These are phyloP conservation scores for Hyphopichia fennica DNA, from an alignment of 1,139 yeast genomes.

Conservation along the genomic window DNA sequence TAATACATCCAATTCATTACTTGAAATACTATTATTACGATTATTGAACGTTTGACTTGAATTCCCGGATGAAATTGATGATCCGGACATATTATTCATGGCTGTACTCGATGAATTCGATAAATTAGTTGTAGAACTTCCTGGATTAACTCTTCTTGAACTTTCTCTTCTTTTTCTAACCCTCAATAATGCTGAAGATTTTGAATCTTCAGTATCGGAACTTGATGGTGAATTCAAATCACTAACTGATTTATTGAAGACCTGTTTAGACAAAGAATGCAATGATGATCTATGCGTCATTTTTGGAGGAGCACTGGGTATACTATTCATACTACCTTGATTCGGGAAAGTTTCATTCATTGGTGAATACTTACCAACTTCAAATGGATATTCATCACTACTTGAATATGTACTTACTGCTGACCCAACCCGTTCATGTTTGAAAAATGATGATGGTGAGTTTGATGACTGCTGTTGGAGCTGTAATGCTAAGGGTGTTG, in stretches of 20 bases:
- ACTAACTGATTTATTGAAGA: constrained; percentile 20
- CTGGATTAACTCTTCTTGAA: constrained; percentile 27
- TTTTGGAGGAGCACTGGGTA: background rate
- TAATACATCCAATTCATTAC: constrained; percentile 58
- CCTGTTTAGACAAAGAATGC: constrained; percentile 28
- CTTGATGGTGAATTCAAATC: constrained; percentile 61
- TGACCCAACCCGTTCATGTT: constrained; percentile 35
- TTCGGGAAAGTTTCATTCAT: constrained; percentile 9
- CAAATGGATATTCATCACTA: constrained; percentile 39
- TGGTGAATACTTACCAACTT: constrained; percentile 14
- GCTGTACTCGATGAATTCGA: background rate
- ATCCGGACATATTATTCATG: background rate
- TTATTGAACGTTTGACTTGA: constrained; percentile 1
- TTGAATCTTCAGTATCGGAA: constrained; percentile 68
- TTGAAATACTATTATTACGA: constrained; percentile 6
- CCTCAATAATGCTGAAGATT: constrained; percentile 52
- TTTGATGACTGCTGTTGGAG: constrained; percentile 13
- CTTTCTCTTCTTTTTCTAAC: constrained; percentile 60
- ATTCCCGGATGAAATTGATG: background rate
- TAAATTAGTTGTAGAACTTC: constrained; percentile 1
- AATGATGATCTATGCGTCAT: constrained; percentile 24
- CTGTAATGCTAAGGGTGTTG: constrained; percentile 18
- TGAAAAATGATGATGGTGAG: constrained; percentile 26
- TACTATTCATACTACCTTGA: background rate
- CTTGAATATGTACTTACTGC: constrained; percentile 35